These are phyloP conservation scores for Cryomyces minteri DNA, from an alignment of 495 filamentous ascomycete species.

Conservation along the genomic window DNA sequence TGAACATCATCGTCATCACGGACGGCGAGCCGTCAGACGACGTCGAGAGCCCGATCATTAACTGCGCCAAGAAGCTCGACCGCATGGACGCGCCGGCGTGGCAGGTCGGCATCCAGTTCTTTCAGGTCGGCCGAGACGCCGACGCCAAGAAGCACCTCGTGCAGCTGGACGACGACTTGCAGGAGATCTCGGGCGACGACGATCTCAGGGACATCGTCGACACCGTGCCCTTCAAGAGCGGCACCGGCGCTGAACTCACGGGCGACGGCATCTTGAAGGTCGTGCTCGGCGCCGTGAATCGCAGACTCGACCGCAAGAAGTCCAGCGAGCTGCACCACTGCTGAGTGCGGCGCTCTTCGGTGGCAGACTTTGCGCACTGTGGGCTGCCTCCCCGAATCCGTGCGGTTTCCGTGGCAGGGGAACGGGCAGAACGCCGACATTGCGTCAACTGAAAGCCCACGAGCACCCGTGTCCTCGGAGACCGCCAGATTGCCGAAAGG, in stretches of 20 bases:
- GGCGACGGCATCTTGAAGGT: constrained; percentile 70
- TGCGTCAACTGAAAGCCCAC: no score
- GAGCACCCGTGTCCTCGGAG: no score
- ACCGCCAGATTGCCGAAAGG: no score
- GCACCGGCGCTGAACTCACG: constrained; percentile 25
- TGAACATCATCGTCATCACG: constrained; percentile 90
- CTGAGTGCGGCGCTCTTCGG: background rate
- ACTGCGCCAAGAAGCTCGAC: constrained; percentile 53
- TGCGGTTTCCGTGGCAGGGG: no score
- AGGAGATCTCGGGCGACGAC: constrained; percentile 25
- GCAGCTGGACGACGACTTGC: constrained; percentile 65
- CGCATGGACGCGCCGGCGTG: constrained; percentile 50
- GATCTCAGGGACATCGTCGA: constrained; percentile 82
- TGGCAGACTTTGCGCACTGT: no score
- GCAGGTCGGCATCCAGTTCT: constrained; percentile 92
- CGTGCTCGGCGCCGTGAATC: constrained; percentile 49
- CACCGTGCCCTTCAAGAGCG: constrained; percentile 57
- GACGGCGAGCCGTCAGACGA: constrained; percentile 80
- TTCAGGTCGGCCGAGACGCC: constrained; percentile 73
- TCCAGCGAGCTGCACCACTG: constrained; percentile 11
- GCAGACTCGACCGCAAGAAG: constrained; percentile 34
- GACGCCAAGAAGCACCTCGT: constrained; percentile 43
- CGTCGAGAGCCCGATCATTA: constrained; percentile 50
- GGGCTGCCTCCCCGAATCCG: no score
- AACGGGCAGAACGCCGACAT: no score